phyloP scores from a whole-genome alignment of 1,284 basidiomycete genomes.

The Austroboletus novae-zelandiae region DNA sequence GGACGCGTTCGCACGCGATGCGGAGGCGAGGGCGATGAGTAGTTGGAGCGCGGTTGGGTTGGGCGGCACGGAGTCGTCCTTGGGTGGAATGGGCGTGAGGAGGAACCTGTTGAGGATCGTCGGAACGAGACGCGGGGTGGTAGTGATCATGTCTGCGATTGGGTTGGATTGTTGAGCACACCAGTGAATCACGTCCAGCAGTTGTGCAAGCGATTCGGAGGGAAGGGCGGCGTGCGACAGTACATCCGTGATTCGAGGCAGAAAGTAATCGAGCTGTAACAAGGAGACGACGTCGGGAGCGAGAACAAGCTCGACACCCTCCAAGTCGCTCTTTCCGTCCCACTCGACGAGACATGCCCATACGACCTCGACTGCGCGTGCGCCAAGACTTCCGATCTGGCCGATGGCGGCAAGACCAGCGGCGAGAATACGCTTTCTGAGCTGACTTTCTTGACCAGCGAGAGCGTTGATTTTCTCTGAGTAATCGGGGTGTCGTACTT shows the following conservation, averaged over 20 bases:
- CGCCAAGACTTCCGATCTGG: conserved; percentile 67
- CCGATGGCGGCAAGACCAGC: conserved; percentile 62
- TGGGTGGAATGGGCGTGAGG: conserved; percentile 45
- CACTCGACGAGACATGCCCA: conserved; percentile 70
- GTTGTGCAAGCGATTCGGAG: conserved; percentile 49
- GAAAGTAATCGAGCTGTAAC: conserved; percentile 53
- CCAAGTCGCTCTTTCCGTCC: conserved; percentile 44
- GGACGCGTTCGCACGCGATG: conserved; percentile 68
- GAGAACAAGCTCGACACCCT: conserved; percentile 43
- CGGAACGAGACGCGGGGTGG: conserved; percentile 53
- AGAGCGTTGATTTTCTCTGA: conserved; percentile 40
- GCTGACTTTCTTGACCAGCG: conserved; percentile 42
- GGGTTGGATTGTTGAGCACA: conserved; percentile 56
- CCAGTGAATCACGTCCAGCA: conserved; percentile 64
- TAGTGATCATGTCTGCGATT: conserved; percentile 53
- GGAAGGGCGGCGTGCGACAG: conserved; percentile 44
- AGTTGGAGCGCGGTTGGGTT: conserved; percentile 58
- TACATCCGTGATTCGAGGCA: conserved; percentile 47
- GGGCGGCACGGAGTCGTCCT: conserved; percentile 35
- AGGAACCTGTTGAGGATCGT: conserved; percentile 56
- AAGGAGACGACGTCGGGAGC: conserved; percentile 37
- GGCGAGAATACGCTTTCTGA: conserved; percentile 57
- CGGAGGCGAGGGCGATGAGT: conserved; percentile 57
- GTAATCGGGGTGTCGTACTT: conserved; percentile 24
- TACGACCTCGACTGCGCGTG: conserved; percentile 63